These are phyloP conservation scores for Cercospora nicotianae DNA, from an alignment of 2,329 filamentous ascomycete species.

Conservation along the genomic window DNA sequence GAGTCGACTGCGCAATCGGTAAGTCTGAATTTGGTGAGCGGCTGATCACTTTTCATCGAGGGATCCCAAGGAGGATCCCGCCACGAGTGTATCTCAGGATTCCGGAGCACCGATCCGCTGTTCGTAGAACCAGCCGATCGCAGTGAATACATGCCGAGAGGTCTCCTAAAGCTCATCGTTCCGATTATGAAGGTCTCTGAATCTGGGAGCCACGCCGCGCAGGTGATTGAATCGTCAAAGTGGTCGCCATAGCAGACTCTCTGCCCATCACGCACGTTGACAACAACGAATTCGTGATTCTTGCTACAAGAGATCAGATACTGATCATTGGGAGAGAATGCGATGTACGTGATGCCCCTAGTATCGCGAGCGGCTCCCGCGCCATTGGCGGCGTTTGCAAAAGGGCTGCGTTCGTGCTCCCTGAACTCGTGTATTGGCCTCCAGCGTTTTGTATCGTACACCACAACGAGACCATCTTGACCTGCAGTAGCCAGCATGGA, in stretches of 20 bases:
- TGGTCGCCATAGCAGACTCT: slow-evolving; percentile 64
- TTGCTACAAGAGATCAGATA: slow-evolving; percentile 77
- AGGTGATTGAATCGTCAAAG: slow-evolving; percentile 81
- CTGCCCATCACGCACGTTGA: slow-evolving; percentile 49
- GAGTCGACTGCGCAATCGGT: slow-evolving; percentile 82
- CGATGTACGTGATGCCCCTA: slow-evolving; percentile 70
- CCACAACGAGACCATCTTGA: slow-evolving; percentile 69
- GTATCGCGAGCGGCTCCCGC: slow-evolving; percentile 22
- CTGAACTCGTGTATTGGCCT: slow-evolving; percentile 55
- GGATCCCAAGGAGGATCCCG: slow-evolving; percentile 49
- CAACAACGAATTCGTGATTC: slow-evolving; percentile 39
- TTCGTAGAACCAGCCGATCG: slow-evolving; percentile 15
- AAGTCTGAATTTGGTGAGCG: slow-evolving; percentile 66
- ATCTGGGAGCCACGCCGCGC: slow-evolving; percentile 85
- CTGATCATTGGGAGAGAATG: slow-evolving; percentile 90
- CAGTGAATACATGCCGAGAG: slow-evolving; percentile 59
- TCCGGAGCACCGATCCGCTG: slow-evolving; percentile 25
- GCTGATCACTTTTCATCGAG: slow-evolving; percentile 55
- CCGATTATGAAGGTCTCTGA: slow-evolving; percentile 76
- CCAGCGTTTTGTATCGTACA: slow-evolving; percentile 78
- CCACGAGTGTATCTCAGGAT: slow-evolving; percentile 37
- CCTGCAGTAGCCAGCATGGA: slow-evolving; percentile 79
- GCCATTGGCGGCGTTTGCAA: slow-evolving; percentile 17
- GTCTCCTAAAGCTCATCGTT: slow-evolving; percentile 66
- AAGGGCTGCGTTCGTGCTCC: slow-evolving; percentile 33